Evolutionary conservation across 371 early-diverging fungal species (phyloP).

Genomic region (Capillidium heterosporum): DNA sequence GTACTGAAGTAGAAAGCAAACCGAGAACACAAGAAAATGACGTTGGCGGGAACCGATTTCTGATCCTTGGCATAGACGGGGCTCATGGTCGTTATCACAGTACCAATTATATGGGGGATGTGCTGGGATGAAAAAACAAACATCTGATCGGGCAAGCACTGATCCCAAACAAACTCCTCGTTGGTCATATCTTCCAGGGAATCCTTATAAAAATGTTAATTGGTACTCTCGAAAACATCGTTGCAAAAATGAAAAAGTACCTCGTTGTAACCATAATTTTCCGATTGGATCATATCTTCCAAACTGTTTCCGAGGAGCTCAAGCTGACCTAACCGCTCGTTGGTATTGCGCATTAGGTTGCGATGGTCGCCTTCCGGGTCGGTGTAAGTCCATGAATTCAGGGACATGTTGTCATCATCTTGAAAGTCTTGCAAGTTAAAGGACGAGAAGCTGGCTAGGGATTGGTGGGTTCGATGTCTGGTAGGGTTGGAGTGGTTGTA

Average conservation of each 20-base stretch:
- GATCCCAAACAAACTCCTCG: conserved; percentile 50
- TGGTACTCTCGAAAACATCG: background rate
- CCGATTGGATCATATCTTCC: background rate
- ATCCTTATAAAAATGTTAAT: background rate
- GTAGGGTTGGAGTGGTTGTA: conserved; percentile 13
- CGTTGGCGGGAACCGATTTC: conserved; percentile 58
- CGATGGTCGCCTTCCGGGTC: conserved; percentile 2
- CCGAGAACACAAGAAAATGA: conserved; percentile 67
- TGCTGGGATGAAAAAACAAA: conserved; percentile 62
- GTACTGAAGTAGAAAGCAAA: conserved; percentile 68
- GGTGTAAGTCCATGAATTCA: conserved; percentile 2
- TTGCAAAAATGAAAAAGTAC: background rate
- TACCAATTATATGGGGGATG: conserved; percentile 46
- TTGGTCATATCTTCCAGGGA: background rate
- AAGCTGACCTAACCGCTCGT: background rate
- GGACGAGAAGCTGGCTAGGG: background rate
- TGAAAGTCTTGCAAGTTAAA: background rate
- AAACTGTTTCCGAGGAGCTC: conserved; percentile 2
- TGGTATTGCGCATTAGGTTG: background rate
- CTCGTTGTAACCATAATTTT: conserved; percentile 5
- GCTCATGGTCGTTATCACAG: conserved; percentile 38
- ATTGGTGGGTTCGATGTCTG: background rate
- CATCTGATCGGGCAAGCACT: conserved; percentile 70
- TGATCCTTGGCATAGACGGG: conserved; percentile 30
- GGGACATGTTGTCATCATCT: background rate